A percentile compares a stretch with the other conserved stretches of the same genome.
Evolutionary conservation across 1,139 yeast species (phyloP).

Genomic region (Ogataea hybrid): DNA sequence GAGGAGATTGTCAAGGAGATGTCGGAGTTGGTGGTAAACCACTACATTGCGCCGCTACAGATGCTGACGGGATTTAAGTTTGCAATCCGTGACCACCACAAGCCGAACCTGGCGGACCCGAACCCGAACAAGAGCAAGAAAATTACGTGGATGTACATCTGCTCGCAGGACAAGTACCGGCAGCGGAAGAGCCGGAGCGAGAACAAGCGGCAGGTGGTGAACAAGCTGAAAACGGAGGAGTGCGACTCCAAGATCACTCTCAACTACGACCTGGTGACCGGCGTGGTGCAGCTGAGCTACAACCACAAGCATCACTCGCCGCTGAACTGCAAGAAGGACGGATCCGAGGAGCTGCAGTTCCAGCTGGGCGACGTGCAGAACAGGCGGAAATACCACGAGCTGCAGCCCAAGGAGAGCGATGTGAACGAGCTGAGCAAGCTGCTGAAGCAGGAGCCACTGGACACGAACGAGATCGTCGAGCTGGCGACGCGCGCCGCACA

Average conservation of each 20-base stretch:
- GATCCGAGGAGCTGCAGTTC: constrained; percentile 16
- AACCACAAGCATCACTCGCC: constrained; percentile 40
- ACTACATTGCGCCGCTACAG: constrained; percentile 39
- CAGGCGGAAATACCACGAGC: constrained; percentile 14
- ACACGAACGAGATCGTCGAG: constrained; percentile 25
- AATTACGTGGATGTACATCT: constrained; percentile 40
- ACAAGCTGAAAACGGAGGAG: constrained; percentile 38
- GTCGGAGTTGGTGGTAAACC: constrained; percentile 33
- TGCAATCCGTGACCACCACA: constrained; percentile 42
- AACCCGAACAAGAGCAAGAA: constrained; percentile 39
- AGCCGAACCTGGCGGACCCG: constrained; percentile 28
- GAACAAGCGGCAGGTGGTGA: constrained; percentile 35
- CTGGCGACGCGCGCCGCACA: constrained; percentile 26
- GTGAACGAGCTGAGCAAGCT: constrained; percentile 20
- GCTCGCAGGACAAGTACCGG: constrained; percentile 40
- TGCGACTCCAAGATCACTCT: constrained; percentile 39
- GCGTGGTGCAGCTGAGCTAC: constrained; percentile 34
- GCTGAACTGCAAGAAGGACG: constrained; percentile 27
- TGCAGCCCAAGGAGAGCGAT: constrained; percentile 16
- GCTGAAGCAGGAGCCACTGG: constrained; percentile 20
- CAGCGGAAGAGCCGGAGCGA: constrained; percentile 40
- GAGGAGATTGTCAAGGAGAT: constrained; percentile 33
- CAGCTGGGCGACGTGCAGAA: constrained; percentile 12
- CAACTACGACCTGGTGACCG: constrained; percentile 37
- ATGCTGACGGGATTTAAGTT: constrained; percentile 39